Evolutionary conservation across 2,329 filamentous ascomycete genomes (phyloP).

Genomic region (Mariannaea elegans): DNA sequence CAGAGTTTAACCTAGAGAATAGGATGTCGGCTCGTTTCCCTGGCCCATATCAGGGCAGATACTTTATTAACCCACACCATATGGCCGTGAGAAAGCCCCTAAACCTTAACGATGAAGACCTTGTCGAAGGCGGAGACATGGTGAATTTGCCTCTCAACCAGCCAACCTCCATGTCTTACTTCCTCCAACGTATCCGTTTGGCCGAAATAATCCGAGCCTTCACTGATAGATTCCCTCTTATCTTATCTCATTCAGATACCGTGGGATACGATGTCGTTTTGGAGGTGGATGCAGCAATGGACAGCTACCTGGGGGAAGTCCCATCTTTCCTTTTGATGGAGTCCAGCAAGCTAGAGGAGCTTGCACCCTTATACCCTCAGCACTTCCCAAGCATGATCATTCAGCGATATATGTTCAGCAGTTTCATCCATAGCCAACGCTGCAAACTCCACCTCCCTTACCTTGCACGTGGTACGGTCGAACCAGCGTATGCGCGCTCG

Average conservation of each 20-base stretch:
- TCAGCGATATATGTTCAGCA: conserved; percentile 41
- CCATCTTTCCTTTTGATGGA: conserved; percentile 38
- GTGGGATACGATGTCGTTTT: conserved; percentile 41
- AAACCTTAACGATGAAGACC: conserved; percentile 48
- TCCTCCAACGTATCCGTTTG: conserved; percentile 47
- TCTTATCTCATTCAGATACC: conserved; percentile 42
- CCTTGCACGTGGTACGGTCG: conserved; percentile 36
- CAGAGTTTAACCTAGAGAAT: too few relatives aligned
- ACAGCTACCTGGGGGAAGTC: conserved; percentile 32
- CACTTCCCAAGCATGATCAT: conserved; percentile 28
- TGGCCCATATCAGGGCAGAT: conserved; percentile 42
- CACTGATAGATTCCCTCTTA: too few relatives aligned
- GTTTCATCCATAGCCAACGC: conserved; percentile 41
- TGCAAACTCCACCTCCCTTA: conserved; percentile 45
- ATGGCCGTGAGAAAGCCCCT: conserved; percentile 48
- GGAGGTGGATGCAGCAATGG: conserved; percentile 39
- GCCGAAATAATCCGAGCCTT: conserved; percentile 48
- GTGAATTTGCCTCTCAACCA: conserved; percentile 40
- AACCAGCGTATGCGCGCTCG: conserved; percentile 36
- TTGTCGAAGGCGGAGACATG: conserved; percentile 36
- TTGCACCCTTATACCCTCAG: conserved; percentile 6
- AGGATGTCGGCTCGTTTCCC: conserved; percentile 48
- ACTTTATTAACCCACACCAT: conserved; percentile 46
- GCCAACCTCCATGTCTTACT: conserved; percentile 45
- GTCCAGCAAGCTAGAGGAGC: too few relatives aligned